A percentile compares a stretch with the other conserved stretches of the same genome.
These are phyloP conservation scores for Scutellaria minor DNA, from an alignment of 257 asterid genomes.

Conservation along the genomic window DNA sequence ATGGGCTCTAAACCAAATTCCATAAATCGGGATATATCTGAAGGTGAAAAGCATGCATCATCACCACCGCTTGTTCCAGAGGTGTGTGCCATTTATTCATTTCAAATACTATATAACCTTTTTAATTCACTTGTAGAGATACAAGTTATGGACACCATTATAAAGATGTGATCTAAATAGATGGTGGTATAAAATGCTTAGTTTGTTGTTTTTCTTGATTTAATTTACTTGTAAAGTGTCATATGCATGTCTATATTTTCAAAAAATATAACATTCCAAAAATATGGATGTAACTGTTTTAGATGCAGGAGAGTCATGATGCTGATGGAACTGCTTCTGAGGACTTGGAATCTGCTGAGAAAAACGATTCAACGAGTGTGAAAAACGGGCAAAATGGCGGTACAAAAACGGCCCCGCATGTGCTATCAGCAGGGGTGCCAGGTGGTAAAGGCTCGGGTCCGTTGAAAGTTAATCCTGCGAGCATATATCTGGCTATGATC, in stretches of 20 bases:
- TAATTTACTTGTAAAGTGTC: background rate
- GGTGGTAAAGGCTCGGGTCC: slow-evolving; percentile 28
- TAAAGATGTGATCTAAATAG: too few relatives aligned
- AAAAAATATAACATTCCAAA: background rate
- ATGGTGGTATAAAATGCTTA: too few relatives aligned
- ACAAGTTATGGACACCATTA: too few relatives aligned
- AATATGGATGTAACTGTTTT: background rate
- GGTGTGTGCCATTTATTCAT: slow-evolving; percentile 38
- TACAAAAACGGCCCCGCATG: slow-evolving; percentile 28
- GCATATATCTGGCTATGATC: slow-evolving; percentile 44
- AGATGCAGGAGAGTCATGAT: slow-evolving; percentile 40
- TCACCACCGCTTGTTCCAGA: slow-evolving; percentile 26
- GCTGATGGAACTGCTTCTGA: background rate
- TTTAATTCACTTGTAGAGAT: background rate
- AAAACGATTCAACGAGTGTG: slow-evolving; percentile 3
- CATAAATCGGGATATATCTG: background rate
- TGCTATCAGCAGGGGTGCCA: slow-evolving; percentile 26
- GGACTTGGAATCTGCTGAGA: slow-evolving; percentile 32
- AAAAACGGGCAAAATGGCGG: slow-evolving; percentile 29
- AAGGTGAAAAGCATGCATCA: slow-evolving; percentile 20
- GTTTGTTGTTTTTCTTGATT: too few relatives aligned
- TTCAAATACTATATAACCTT: background rate
- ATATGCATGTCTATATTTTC: slow-evolving; percentile 1
- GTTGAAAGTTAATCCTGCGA: slow-evolving; percentile 33
- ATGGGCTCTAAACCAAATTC: slow-evolving; percentile 26